Conservation (phyloP, 2,329 filamentous ascomycete species). For the Beauveria scarabaeidicola region DNA sequence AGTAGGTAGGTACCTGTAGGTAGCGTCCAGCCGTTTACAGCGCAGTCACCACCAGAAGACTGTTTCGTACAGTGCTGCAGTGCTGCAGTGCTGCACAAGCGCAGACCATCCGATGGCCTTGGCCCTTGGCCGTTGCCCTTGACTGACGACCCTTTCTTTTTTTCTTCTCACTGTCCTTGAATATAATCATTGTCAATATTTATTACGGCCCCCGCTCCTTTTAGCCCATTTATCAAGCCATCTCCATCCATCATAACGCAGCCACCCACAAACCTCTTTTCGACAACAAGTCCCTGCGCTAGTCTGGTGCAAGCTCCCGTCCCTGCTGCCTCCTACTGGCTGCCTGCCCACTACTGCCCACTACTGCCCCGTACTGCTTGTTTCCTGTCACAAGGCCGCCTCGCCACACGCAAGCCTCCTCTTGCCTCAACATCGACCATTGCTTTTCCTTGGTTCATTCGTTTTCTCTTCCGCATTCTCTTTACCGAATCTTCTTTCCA, state of each 20-base stretch:
- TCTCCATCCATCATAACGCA: not conserved
- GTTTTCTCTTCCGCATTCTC: not conserved
- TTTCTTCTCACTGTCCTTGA: no score
- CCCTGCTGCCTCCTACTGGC: not conserved
- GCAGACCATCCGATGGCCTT: not conserved
- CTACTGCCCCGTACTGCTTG: not conserved
- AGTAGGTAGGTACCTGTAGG: no score
- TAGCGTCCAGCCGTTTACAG: not conserved
- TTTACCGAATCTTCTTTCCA: not conserved
- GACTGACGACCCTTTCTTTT: no score
- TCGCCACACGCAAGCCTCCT: constrained; percentile 10
- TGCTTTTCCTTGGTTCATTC: constrained; percentile 2
- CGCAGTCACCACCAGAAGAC: not conserved
- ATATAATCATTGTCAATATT: no score
- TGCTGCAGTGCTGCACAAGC: no score
- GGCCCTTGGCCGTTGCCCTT: not conserved
- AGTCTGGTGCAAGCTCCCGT: not conserved
- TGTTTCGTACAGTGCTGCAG: not conserved
- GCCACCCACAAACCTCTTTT: not conserved
- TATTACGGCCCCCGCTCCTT: no score
- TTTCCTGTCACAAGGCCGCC: constrained; percentile 12
- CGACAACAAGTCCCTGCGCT: not conserved
- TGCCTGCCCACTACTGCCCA: not conserved
- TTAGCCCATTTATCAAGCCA: no score
- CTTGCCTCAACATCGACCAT: constrained; percentile 7